Conservation (phyloP, 805 yeast genomes). For the Kazachstania psychrophila region DNA sequence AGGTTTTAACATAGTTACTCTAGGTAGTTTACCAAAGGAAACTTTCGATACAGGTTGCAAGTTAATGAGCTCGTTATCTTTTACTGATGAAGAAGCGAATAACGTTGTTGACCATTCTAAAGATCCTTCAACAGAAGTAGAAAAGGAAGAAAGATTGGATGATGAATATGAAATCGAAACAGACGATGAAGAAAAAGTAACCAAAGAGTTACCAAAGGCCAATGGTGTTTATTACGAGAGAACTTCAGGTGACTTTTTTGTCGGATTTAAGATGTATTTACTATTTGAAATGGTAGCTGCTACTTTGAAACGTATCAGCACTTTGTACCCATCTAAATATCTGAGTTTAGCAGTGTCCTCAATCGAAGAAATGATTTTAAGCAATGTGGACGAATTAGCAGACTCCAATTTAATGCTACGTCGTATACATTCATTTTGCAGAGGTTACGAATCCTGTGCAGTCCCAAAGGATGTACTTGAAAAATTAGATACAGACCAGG, state of each 20-base stretch:
- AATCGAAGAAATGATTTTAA: slow-evolving; percentile 41
- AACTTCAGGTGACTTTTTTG: slow-evolving; percentile 27
- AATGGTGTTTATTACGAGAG: slow-evolving; percentile 6
- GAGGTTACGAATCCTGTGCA: slow-evolving; percentile 46
- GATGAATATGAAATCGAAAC: slow-evolving; percentile 7
- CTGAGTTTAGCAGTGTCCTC: slow-evolving; percentile 59
- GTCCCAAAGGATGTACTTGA: slow-evolving; percentile 30
- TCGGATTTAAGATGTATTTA: slow-evolving; percentile 53
- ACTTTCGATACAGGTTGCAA: slow-evolving; percentile 65
- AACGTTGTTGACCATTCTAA: slow-evolving; percentile 1
- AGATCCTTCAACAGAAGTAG: slow-evolving; percentile 4
- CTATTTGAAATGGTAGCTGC: slow-evolving; percentile 55
- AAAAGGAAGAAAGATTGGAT: slow-evolving; percentile 6
- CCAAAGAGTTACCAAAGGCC: background rate
- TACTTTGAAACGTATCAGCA: slow-evolving; percentile 50
- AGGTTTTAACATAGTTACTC: slow-evolving; percentile 54
- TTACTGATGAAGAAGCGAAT: slow-evolving; percentile 9
- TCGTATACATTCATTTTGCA: slow-evolving; percentile 53
- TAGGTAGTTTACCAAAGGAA: slow-evolving; percentile 73
- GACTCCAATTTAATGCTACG: slow-evolving; percentile 42
- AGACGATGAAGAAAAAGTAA: background rate
- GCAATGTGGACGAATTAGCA: slow-evolving; percentile 30
- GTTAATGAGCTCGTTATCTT: slow-evolving; percentile 32
- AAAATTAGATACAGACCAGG: slow-evolving; percentile 13
- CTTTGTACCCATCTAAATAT: slow-evolving; percentile 72